Base-by-base conservation (phyloP, 1,284 basidiomycete genomes). In the Peniophora sp. region DNA sequence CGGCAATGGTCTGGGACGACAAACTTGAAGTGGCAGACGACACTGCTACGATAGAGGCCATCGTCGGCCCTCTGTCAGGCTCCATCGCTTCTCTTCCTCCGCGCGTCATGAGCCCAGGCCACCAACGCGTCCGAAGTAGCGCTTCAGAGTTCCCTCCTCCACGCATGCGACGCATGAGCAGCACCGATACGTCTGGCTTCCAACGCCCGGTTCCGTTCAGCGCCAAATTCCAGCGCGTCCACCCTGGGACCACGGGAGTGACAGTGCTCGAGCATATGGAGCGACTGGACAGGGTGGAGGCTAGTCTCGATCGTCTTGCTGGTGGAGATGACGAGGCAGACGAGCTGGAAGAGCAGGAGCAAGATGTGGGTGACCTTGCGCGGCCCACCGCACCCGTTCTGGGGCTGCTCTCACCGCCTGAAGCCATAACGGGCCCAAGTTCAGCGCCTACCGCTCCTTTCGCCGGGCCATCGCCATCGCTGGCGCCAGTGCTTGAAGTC, bases 1-100 rank as follows among this genome's bases (percentile, higher is more conserved):
- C 83, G 62, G 80, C 84, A 11, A 73, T 89, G 23, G 86, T 94
- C 12, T 89, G 86, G 85, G 85, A 90, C 58, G 91, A 93, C 53
- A 85, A 88, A 56, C 67, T 86, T n/a, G 85, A 89, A 63, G 66
- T 90, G n/a, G 66, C 77, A 32, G 84, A 85, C 56, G 83, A 86
- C 52, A 64, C 69, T 18, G 59, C 72, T 32, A 12, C 27, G 6
- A 32, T 32, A 6, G 68, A 62, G 64, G 41, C 73, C 74, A 14
- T 58, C 63, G 10, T 61, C 56, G 50, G 67, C 59, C 51, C 71
- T 69, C n/a, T 60, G 64, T 36, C 64, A 69, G 46, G 50, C 35
- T 60, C 85, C 14, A 75, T 81, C 54, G 78, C 64, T 53, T 81
- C 78, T 50, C 73, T 85, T 45, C 84, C 85, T 27, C 60, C 78